phyloP scores from a whole-genome alignment of 2,329 filamentous ascomycete genomes.

The Nigrograna mackinnonii region DNA sequence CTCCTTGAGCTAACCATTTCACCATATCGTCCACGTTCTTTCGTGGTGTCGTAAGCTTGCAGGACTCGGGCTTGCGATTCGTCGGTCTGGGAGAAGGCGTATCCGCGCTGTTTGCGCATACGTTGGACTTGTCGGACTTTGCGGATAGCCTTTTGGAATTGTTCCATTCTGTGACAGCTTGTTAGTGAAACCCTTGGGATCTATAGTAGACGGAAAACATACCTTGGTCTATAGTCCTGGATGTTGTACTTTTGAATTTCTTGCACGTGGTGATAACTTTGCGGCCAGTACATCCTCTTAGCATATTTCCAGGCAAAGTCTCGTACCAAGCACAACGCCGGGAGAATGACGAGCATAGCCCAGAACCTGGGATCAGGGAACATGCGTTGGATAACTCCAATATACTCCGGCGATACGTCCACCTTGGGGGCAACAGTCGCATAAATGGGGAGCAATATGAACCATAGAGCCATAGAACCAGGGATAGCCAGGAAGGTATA shows the following conservation, averaged over 20 bases:
- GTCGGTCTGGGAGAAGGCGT: conserved; percentile 97
- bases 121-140: conserved; percentile 98
- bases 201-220: conserved; percentile 38
- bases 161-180: conserved; percentile 77
- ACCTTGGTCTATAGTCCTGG: conserved; percentile 96
- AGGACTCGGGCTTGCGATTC: conserved; percentile 93
- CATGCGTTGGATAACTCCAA: conserved; percentile 78
- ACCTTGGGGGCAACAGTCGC: conserved; percentile 83
- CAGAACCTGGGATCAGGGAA: conserved; percentile 87
- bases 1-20: conserved; percentile 77
- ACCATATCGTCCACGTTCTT: conserved; percentile 86
- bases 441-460: conserved; percentile 86
- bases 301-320: conserved; percentile 97
- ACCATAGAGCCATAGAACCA: conserved; percentile 89
- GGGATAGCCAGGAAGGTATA: conserved; percentile 96
- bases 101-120: conserved; percentile 98
- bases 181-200: conserved; percentile 4
- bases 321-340: conserved; percentile 78
- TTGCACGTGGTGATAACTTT: conserved; percentile 97
- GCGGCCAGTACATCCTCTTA: conserved; percentile 95
- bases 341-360: conserved; percentile 81
- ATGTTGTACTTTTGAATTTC: conserved; percentile 99
- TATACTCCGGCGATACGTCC: conserved; percentile 80
- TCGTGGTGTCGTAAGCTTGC: conserved; percentile 97
- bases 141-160: conserved; percentile 98